A percentile compares a stretch with the other conserved stretches of the same genome.
These are phyloP conservation scores for Miscanthus lutarioriparius DNA, from an alignment of 176 grass and related monocot species.

Conservation along the genomic window DNA sequence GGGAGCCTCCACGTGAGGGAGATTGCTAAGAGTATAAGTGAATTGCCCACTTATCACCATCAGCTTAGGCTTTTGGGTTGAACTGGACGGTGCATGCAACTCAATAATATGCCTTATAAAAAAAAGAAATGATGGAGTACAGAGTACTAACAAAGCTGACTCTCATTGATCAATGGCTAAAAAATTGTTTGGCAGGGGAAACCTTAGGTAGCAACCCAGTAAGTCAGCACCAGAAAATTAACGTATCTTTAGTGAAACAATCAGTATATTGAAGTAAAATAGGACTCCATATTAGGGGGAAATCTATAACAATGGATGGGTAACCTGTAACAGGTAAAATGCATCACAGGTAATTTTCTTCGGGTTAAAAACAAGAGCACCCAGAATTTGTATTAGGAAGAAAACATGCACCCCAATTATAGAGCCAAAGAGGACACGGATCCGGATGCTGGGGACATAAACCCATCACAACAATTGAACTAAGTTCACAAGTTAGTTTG, in stretches of 20 bases:
- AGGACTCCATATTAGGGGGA: not conserved
- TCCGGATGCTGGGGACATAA: not conserved
- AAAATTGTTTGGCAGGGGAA: not conserved
- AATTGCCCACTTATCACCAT: too few relatives aligned
- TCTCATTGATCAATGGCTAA: conserved; percentile 11
- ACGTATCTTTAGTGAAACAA: conserved; percentile 7
- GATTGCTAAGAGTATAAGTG: too few relatives aligned
- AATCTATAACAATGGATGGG: not conserved
- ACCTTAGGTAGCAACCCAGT: not conserved
- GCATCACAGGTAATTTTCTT: not conserved
- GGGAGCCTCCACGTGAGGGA: too few relatives aligned
- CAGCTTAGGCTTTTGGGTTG: too few relatives aligned
- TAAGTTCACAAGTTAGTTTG: not conserved
- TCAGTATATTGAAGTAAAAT: not conserved
- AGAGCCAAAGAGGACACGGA: too few relatives aligned
- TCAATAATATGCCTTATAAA: not conserved
- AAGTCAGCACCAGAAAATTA: not conserved
- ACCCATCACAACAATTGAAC: not conserved
- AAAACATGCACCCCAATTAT: not conserved
- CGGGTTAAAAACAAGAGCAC: not conserved
- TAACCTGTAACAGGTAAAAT: not conserved
- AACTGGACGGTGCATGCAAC: too few relatives aligned
- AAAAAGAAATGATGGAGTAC: not conserved
- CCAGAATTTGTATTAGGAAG: not conserved
- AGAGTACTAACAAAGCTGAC: not conserved